Base-by-base conservation (phyloP, 176 grass and related monocot species). In the Stipa capillata region DNA sequence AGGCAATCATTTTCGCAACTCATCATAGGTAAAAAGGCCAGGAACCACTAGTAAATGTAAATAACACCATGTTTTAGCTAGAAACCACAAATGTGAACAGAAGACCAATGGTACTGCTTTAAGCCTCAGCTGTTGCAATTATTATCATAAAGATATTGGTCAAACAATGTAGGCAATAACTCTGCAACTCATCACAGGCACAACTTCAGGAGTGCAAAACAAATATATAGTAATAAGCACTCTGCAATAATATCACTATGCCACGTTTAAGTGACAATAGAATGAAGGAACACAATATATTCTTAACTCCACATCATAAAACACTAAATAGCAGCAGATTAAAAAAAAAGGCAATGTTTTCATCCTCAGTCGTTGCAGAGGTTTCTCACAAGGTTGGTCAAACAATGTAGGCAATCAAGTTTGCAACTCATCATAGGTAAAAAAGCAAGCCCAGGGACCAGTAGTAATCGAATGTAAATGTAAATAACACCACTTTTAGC, bases 141-240 rank as follows among this genome's bases (percentile, higher is more conserved):
- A 45, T 69, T 31, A 47, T 20, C 41, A 47, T 7, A 47, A 69
- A 9, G 3, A 69, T 17, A 69, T 29, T 69, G 41, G 10, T 86
- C 74, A 88, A 86, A 61, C 63, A 79, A 78, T 86, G 85, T 88
- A 73, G 60, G 85, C 79, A 86, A 86, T n/a, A 49, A 32, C 23
- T 70, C 64, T 17, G 65, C 65, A 69, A 69, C 40, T 45, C 24
- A 69, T 69, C 65, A 69, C 8, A 6, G 9, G 37, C 13, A 69
- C 1, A 28, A 69, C 27, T 21, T 25, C 6, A 69, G 42, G 43
- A 39, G 11, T 42, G n/a, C 36, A 24, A 67, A 14, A 43, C n/a
- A n/a, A n/a, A n/a, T n/a, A n/a, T n/a, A n/a, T n/a, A n/a, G n/a
- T n/a, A n/a, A n/a, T n/a, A n/a, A n/a, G n/a, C n/a, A n/a, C n/a